These are phyloP conservation scores for Candida insectorum DNA, from an alignment of 805 yeast genomes.

Conservation along the genomic window DNA sequence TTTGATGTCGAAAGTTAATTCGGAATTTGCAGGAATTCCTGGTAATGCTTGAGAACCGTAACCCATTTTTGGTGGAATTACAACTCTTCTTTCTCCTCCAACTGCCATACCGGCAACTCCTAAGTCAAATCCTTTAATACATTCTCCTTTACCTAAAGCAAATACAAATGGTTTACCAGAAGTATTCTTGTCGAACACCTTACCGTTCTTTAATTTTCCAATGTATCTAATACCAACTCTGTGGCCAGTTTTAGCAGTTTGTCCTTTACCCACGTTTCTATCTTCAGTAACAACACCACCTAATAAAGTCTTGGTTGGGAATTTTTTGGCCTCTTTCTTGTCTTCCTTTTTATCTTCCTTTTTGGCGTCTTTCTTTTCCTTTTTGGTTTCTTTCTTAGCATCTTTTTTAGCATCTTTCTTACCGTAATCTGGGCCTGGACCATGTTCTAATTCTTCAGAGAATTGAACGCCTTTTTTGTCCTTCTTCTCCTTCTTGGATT, in stretches of 20 bases:
- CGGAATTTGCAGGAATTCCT: slow-evolving; percentile 97
- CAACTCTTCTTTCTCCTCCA: slow-evolving; percentile 98
- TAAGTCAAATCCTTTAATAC: slow-evolving; percentile 97
- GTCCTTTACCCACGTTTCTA: slow-evolving; percentile 84
- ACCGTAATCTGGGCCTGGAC: slow-evolving; percentile 58
- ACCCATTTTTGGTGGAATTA: slow-evolving; percentile 94
- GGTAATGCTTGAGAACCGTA: slow-evolving; percentile 93
- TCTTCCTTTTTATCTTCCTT: slow-evolving; percentile 21
- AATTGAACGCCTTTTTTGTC: slow-evolving; percentile 79
- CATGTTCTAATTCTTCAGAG: slow-evolving; percentile 88
- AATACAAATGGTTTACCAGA: slow-evolving; percentile 94
- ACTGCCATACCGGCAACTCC: slow-evolving; percentile 99
- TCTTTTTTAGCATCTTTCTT: slow-evolving; percentile 26
- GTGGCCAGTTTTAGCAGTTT: slow-evolving; percentile 81
- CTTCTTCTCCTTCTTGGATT: slow-evolving; percentile 32
- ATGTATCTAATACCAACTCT: slow-evolving; percentile 96
- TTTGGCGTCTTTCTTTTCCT: slow-evolving; percentile 26
- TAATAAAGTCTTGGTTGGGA: slow-evolving; percentile 73
- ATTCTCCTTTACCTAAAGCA: slow-evolving; percentile 94
- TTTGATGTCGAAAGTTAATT: slow-evolving; percentile 93
- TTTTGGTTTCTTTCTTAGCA: slow-evolving; percentile 22
- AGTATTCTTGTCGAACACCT: slow-evolving; percentile 95
- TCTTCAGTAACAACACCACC: slow-evolving; percentile 96
- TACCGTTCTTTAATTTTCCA: slow-evolving; percentile 95
- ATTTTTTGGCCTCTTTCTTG: slow-evolving; percentile 38